phyloP scores from a whole-genome alignment of 257 asterid species.

The Plantago elongata region DNA sequence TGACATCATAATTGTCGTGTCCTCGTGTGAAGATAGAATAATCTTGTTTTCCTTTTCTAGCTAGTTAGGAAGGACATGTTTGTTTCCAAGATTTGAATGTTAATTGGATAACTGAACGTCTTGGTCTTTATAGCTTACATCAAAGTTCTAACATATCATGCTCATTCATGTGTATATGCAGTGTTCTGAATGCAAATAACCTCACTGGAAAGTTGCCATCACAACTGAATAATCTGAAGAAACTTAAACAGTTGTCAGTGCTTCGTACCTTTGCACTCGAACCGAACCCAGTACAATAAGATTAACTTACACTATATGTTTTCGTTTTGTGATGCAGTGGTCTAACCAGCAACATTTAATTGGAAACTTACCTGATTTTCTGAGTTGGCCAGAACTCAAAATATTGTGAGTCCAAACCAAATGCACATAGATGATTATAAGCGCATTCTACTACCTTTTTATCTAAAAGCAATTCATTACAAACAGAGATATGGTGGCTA shows the following conservation, averaged over 20 bases:
- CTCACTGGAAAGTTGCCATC: conserved; percentile 4
- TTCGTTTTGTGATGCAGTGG: conserved; percentile 27
- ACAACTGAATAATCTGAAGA: neutral
- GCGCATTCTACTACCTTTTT: neutral
- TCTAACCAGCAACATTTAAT: conserved; percentile 52
- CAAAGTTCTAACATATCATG: neutral
- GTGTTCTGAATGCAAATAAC: neutral
- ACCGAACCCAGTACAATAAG: too few relatives aligned
- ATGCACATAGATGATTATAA: neutral
- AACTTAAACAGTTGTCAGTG: neutral
- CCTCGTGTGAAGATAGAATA: too few relatives aligned
- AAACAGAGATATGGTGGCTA: conserved; percentile 53
- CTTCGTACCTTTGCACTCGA: neutral
- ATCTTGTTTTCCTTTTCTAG: too few relatives aligned
- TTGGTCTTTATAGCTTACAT: neutral
- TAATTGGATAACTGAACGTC: neutral
- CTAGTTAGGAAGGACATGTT: too few relatives aligned
- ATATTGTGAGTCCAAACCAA: conserved; percentile 35
- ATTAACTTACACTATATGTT: neutral
- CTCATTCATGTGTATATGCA: neutral
- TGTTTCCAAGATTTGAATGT: neutral
- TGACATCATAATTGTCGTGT: too few relatives aligned
- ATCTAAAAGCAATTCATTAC: neutral
- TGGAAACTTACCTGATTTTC: conserved; percentile 44
- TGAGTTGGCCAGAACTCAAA: conserved; percentile 38